phyloP scores from a whole-genome alignment of 139 green algal species.

The Dunaliella primolecta region DNA sequence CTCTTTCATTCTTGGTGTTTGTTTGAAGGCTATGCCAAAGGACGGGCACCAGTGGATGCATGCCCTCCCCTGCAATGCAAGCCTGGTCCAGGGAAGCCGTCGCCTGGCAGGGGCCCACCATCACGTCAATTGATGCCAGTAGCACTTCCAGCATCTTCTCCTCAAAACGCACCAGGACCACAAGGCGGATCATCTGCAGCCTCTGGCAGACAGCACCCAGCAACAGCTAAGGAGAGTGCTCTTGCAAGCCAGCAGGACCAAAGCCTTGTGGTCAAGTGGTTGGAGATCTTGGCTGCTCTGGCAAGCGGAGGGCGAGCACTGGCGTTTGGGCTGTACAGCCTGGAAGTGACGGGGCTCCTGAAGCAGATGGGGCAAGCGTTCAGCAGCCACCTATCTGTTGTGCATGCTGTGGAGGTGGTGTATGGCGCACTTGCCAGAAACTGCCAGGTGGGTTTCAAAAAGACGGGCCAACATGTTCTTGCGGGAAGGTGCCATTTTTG shows the following conservation, averaged over 20 bases:
- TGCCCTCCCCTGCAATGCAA: neutral
- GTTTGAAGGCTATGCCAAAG: neutral
- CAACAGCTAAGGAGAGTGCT: too few species aligned
- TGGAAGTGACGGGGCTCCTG: neutral
- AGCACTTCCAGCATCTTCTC: too few species aligned
- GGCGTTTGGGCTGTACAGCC: neutral
- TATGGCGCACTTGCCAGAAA: neutral
- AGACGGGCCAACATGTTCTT: too few species aligned
- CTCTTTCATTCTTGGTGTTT: too few species aligned
- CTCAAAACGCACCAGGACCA: too few species aligned
- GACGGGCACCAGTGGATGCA: neutral
- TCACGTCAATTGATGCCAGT: too few species aligned
- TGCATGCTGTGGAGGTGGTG: neutral
- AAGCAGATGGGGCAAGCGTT: neutral
- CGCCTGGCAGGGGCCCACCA: too few species aligned
- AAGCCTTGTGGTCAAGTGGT: neutral
- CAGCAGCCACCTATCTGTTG: neutral
- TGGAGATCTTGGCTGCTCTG: neutral
- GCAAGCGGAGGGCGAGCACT: neutral
- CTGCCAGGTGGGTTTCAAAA: neutral
- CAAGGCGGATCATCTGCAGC: too few species aligned
- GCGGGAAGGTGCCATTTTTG: too few species aligned
- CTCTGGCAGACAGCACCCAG: too few species aligned
- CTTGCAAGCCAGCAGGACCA: neutral
- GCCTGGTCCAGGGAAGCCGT: too few species aligned